Percentiles rank a stretch among this genome's conserved stretches.
Conservation (phyloP, 2,329 filamentous ascomycete species). For the Sarocladium strictum region DNA sequence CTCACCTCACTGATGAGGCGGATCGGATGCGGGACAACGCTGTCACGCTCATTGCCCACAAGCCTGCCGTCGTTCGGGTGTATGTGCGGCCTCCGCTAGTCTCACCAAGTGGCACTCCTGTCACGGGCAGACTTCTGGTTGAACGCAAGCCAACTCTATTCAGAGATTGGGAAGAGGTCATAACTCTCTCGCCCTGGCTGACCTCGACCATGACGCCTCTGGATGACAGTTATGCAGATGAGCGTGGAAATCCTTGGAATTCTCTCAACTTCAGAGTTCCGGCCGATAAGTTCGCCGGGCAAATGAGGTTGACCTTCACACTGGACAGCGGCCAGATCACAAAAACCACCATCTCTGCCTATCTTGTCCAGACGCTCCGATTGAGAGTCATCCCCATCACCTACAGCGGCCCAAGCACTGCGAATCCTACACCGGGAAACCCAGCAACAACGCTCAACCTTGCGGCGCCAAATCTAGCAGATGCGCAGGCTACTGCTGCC, state of each 20-base stretch:
- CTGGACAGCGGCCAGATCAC: neutral
- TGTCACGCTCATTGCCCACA: neutral
- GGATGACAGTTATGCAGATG: neutral
- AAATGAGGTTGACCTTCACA: neutral
- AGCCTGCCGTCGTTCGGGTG: neutral
- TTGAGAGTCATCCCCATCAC: neutral
- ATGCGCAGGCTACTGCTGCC: conserved; percentile 1
- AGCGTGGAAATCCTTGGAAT: neutral
- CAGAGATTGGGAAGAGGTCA: neutral
- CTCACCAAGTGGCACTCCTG: neutral
- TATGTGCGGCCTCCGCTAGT: neutral
- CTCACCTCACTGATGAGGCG: conserved; percentile 1
- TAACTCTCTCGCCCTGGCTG: conserved; percentile 2
- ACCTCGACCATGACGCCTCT: neutral
- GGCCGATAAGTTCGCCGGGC: neutral
- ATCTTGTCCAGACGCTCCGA: conserved; percentile 3
- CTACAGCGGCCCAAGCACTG: conserved; percentile 1
- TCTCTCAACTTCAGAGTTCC: conserved; percentile 5
- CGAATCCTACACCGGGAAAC: neutral
- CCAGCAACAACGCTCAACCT: conserved; percentile 1
- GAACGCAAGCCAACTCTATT: neutral
- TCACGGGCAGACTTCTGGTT: neutral
- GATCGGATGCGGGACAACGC: neutral
- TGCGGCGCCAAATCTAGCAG: neutral
- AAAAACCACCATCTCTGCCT: conserved; percentile 1